phyloP scores from a whole-genome alignment of 2,329 filamentous ascomycete species.

The Botrytis hyacinthi region DNA sequence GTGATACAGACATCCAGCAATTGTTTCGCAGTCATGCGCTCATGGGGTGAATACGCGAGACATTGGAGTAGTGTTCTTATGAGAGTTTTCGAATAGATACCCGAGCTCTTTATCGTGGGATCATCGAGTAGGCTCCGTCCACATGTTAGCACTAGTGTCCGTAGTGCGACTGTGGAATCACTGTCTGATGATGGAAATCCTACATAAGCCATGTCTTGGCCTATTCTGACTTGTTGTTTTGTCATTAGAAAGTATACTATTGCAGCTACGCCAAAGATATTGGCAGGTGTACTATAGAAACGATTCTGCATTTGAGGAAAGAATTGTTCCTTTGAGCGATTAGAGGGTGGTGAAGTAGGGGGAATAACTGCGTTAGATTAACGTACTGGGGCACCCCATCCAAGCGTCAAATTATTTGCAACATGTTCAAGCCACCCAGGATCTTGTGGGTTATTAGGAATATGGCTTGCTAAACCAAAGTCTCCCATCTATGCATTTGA shows the following conservation, averaged over 20 bases:
- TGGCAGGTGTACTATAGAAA: slow-evolving; percentile 6
- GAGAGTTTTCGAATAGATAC: slow-evolving; percentile 6
- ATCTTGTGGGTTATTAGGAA: slow-evolving; percentile 1
- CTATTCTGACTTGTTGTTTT: not conserved
- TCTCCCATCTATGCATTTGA: not conserved
- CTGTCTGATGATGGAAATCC: not conserved
- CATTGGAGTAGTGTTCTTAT: not conserved
- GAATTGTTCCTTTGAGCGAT: not conserved
- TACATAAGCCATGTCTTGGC: not conserved
- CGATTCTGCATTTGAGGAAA: slow-evolving; percentile 4
- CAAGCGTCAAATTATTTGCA: not conserved
- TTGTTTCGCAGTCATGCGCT: not conserved
- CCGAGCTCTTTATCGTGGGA: not conserved
- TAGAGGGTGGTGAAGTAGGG: not conserved
- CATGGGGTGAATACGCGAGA: not conserved
- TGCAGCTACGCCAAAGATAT: slow-evolving; percentile 6
- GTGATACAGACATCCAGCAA: not conserved
- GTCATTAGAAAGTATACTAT: slow-evolving; percentile 1
- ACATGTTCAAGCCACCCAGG: not conserved
- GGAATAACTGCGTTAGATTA: not conserved
- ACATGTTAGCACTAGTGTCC: not conserved
- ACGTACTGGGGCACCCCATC: not conserved
- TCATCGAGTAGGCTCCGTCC: not conserved
- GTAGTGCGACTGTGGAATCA: not conserved
- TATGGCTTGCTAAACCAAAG: not conserved